Evolutionary conservation across 1,284 basidiomycete genomes (phyloP).

Genomic region (Omphalotus olearius): DNA sequence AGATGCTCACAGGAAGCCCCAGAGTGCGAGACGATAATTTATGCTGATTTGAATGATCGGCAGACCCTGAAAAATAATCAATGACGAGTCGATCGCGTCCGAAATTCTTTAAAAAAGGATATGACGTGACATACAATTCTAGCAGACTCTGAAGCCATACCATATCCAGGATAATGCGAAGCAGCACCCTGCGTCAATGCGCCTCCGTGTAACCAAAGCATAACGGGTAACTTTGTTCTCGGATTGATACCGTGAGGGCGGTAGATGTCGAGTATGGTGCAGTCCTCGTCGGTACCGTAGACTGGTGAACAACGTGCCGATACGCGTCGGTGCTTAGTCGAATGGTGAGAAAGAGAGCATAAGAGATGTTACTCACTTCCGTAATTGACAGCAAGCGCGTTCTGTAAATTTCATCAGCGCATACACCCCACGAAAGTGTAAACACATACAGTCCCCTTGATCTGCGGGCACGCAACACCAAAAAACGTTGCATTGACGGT

Average conservation of each 20-base stretch:
- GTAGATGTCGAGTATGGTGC: constrained; percentile 18
- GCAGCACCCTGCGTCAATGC: constrained; percentile 6
- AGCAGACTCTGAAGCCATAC: constrained; percentile 4
- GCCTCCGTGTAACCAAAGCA: constrained; percentile 22
- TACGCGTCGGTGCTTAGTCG: neutral
- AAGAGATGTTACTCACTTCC: neutral
- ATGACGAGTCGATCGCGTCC: neutral
- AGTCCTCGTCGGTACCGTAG: constrained; percentile 20
- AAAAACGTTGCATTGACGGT: constrained; percentile 13
- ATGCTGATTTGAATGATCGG: constrained; percentile 7
- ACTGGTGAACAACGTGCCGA: constrained; percentile 9
- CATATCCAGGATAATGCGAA: constrained; percentile 1
- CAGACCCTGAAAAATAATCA: neutral
- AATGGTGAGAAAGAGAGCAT: neutral
- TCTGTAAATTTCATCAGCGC: neutral
- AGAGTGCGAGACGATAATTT: constrained; percentile 11
- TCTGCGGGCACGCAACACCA: constrained; percentile 20
- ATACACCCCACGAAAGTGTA: too few species aligned
- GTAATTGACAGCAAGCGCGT: neutral
- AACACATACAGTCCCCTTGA: constrained; percentile 16
- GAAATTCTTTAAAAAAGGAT: neutral
- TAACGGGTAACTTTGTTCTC: constrained; percentile 18
- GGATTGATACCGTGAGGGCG: constrained; percentile 3
- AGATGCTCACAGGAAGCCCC: constrained; percentile 5
- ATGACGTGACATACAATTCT: neutral